Percentiles rank a stretch among this genome's conserved stretches.
Evolutionary conservation across 176 grass and related monocot species (phyloP).

Genomic region (Urochloa ruziziensis): DNA sequence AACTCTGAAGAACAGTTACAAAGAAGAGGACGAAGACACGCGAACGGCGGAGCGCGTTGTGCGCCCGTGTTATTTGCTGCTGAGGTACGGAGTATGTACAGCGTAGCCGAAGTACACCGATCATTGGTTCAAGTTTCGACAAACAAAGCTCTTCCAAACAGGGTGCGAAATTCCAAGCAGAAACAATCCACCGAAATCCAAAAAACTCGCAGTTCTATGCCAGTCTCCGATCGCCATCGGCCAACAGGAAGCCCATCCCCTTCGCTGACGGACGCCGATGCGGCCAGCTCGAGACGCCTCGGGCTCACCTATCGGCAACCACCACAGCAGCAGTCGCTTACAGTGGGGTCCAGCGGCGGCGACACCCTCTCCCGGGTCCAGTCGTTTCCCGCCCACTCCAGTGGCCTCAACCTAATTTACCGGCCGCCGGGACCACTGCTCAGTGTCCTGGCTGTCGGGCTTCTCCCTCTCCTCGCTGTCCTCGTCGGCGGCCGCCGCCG

Average conservation of each 20-base stretch:
- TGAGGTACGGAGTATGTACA: not conserved
- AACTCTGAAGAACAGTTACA: not conserved
- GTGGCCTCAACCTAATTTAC: constrained; percentile 26
- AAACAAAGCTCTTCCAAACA: constrained; percentile 22
- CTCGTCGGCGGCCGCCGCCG: not conserved
- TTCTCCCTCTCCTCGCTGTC: not conserved
- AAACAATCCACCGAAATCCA: constrained; percentile 25
- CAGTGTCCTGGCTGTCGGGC: constrained; percentile 18
- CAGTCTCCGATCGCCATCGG: constrained; percentile 15
- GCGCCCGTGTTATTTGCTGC: not conserved
- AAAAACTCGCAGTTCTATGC: constrained; percentile 38
- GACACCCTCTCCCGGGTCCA: not conserved
- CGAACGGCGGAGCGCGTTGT: constrained; percentile 4
- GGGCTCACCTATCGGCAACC: not conserved
- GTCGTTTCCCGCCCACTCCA: constrained; percentile 36
- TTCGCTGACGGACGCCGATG: not conserved
- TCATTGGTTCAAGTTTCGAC: not conserved
- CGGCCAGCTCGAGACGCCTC: not conserved
- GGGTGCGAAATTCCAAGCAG: constrained; percentile 32
- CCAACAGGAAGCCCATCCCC: not conserved
- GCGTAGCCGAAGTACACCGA: not conserved
- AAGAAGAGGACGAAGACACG: not conserved
- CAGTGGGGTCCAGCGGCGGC: not conserved
- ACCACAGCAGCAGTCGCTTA: not conserved
- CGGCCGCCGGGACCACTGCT: constrained; percentile 40